A percentile compares a stretch with the other conserved stretches of the same genome.
phyloP scores from a whole-genome alignment of 148 eudicot species.

The Heliamphora exappendiculata region DNA sequence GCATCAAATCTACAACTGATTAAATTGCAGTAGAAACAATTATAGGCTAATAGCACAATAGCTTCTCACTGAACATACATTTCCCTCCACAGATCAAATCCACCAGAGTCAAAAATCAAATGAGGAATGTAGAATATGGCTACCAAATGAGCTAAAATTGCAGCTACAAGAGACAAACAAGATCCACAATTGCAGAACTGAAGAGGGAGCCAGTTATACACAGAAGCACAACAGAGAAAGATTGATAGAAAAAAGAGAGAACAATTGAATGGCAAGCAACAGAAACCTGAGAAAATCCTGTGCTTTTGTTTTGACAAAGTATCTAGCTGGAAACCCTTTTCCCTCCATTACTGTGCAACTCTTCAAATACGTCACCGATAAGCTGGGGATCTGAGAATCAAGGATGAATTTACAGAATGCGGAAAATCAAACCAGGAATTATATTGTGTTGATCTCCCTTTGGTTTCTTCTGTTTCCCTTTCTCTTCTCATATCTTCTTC shows the following conservation, averaged over 20 bases:
- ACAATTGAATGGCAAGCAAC: background rate
- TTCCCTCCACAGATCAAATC: too few relatives aligned
- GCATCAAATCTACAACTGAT: too few relatives aligned
- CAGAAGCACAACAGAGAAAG: background rate
- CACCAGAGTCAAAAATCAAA: too few relatives aligned
- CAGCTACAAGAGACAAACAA: background rate
- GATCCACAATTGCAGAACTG: background rate
- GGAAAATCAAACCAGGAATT: background rate
- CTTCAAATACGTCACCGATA: background rate
- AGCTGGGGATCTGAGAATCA: background rate
- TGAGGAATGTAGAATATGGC: background rate
- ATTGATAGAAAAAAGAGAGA: background rate
- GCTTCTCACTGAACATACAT: too few relatives aligned
- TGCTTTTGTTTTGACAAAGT: background rate
- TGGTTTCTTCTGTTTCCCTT: background rate
- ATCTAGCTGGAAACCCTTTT: background rate
- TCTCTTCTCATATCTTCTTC: background rate
- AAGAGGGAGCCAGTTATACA: background rate
- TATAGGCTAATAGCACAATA: too few relatives aligned
- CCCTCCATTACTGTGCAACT: background rate
- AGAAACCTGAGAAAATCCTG: background rate
- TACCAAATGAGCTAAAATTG: background rate
- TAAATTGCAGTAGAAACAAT: too few relatives aligned
- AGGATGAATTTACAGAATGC: conserved; percentile 1
- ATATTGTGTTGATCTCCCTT: background rate